Evolutionary conservation across 441 rosid genomes (phyloP).

Genomic region (Geranium incanum): DNA sequence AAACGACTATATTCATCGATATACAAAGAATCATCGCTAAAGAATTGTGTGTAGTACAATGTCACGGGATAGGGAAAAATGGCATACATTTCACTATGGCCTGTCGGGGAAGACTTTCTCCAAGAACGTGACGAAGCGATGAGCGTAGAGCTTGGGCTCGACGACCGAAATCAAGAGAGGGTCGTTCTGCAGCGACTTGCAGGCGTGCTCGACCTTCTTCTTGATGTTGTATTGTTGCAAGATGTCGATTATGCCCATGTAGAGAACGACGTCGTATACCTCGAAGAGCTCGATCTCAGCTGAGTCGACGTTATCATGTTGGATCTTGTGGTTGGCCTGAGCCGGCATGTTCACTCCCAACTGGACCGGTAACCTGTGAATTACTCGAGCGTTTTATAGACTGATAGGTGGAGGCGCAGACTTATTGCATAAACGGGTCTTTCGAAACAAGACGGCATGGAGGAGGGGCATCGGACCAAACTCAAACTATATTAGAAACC

Average conservation of each 20-base stretch:
- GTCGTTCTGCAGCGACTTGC: constrained; percentile 58
- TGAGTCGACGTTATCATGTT: constrained; percentile 35
- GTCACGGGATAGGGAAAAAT: no score
- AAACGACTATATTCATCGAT: no score
- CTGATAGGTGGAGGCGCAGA: no score
- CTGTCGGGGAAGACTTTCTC: constrained; percentile 48
- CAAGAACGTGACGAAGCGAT: constrained; percentile 66
- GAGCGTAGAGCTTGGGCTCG: constrained; percentile 65
- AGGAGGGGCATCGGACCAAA: no score
- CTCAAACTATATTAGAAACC: no score
- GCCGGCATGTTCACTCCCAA: constrained; percentile 93
- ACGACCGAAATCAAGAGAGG: constrained; percentile 59
- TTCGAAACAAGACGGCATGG: no score
- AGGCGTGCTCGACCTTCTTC: constrained; percentile 62
- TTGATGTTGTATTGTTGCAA: constrained; percentile 71
- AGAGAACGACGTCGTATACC: constrained; percentile 86
- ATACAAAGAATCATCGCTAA: no score
- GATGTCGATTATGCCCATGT: constrained; percentile 87
- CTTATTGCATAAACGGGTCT: no score
- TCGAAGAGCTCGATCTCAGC: constrained; percentile 59
- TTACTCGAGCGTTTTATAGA: background rate
- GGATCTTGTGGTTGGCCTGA: constrained; percentile 25
- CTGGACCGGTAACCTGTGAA: constrained; percentile 73
- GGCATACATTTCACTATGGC: background rate
- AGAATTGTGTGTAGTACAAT: no score